These are phyloP conservation scores for Ramichloridium luteum DNA, from an alignment of 2,329 filamentous ascomycete genomes.

Conservation along the genomic window DNA sequence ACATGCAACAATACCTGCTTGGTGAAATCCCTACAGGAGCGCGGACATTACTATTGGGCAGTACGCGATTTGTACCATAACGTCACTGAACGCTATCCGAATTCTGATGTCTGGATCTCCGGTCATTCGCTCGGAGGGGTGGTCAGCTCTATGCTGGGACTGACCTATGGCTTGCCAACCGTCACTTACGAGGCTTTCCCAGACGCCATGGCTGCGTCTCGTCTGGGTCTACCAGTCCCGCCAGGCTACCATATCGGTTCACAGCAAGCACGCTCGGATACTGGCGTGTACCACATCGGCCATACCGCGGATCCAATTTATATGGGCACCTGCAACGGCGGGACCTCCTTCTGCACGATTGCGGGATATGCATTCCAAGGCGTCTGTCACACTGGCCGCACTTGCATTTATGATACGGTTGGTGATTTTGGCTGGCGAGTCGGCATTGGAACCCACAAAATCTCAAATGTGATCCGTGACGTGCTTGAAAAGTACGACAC, in stretches of 20 bases:
- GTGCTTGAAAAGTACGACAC: constrained; percentile 73
- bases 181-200: constrained; percentile 89
- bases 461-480: constrained; percentile 74
- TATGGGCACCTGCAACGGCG: constrained; percentile 85
- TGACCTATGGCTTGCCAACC: constrained; percentile 84
- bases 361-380: constrained; percentile 90
- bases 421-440: constrained; percentile 85
- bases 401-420: constrained; percentile 89
- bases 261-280: constrained; percentile 56
- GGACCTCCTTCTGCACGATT: constrained; percentile 77
- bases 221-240: constrained; percentile 74
- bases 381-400: constrained; percentile 75
- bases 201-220: constrained; percentile 72
- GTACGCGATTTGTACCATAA: constrained; percentile 85
- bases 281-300: constrained; percentile 79
- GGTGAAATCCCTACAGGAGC: constrained; percentile 57
- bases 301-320: constrained; percentile 93
- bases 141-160: constrained; percentile 72
- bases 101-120: constrained; percentile 74
- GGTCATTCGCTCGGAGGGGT: constrained; percentile 89
- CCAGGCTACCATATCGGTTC: constrained; percentile 61
- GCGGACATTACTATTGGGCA: constrained; percentile 85
- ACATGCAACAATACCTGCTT: constrained; percentile 90
- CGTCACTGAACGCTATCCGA: constrained; percentile 76
- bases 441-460: constrained; percentile 82